Evolutionary conservation across 352 stramenopile genomes (phyloP).

Genomic region (Phytopythium sindhum): DNA sequence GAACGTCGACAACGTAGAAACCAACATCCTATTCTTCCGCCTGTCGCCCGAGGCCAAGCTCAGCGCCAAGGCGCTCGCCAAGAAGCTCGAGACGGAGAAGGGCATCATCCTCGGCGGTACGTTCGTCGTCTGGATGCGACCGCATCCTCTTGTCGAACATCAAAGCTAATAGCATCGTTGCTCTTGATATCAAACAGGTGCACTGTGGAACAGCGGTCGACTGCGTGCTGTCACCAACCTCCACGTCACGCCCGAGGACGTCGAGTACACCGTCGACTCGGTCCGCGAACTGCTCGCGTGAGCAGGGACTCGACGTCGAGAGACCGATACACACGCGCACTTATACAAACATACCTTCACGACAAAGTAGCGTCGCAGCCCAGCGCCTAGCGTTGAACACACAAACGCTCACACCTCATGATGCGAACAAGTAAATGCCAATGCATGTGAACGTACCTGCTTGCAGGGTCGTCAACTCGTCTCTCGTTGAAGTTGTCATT

Average conservation of each 20-base stretch:
- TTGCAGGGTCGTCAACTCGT: no score
- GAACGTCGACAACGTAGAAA: slow-evolving; percentile 49
- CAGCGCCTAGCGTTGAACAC: no score
- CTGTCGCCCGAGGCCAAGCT: slow-evolving; percentile 39
- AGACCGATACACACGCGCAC: neutral
- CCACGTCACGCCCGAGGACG: slow-evolving; percentile 44
- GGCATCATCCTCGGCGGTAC: slow-evolving; percentile 43
- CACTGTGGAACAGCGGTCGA: slow-evolving; percentile 31
- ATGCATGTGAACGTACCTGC: no score
- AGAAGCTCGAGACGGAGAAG: slow-evolving; percentile 40
- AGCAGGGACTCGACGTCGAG: neutral
- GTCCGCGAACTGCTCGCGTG: slow-evolving; percentile 42
- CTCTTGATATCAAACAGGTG: slow-evolving; percentile 21
- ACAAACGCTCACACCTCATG: no score
- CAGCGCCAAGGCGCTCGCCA: slow-evolving; percentile 27
- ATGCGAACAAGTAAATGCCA: no score
- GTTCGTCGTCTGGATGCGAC: neutral
- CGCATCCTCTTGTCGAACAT: neutral
- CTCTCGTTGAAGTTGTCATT: no score
- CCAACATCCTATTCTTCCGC: slow-evolving; percentile 78
- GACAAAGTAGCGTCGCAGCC: neutral
- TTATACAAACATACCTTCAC: neutral
- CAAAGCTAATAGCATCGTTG: neutral
- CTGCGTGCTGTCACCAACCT: slow-evolving; percentile 57
- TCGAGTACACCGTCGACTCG: slow-evolving; percentile 39